Evolutionary conservation across 108 stramenopile genomes (phyloP), one percentile per base, ranked within the genome.

Genomic region (Pseudonitzschia pungens): DNA sequence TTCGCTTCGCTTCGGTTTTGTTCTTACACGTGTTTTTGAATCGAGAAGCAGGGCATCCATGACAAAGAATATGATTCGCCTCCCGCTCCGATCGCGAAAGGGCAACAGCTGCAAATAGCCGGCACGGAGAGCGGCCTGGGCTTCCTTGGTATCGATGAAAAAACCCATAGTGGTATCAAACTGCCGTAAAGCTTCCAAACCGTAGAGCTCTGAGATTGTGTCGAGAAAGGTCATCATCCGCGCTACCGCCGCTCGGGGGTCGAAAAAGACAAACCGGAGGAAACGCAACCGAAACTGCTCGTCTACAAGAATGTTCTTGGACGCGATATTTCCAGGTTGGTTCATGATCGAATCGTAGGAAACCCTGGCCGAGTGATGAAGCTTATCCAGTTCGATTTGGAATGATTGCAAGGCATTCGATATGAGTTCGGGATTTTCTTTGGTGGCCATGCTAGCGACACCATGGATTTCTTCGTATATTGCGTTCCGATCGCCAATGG

Each of bases 241-340:
- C 4, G 11, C 36, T 0, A 29, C 81, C 11, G 81, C 81, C 16
- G 45, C 27, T 27, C 14, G 33, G 0, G 70, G 65, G 76, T 82
- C 75, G 54, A 82, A 82, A 14, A 43, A 67, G 28, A 71, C 78
- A 8, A 67, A 62, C 29, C 81, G 67, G 26, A 82, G 68, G 54
- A 82, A 82, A 28, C 70, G 75, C 27, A 82, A 75, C 18, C 81
- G 78, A 58, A 82, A 82, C 26, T 66, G 52, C 3, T 22, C 16
- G n/a, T 15, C 22, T 3, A 0, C 1, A 2, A 55, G 9, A 2
- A 55, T 1, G 0, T 26, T 10, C 10, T 55, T 55, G 9, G 54
- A 55, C 24, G 24, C 22, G 26, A 11, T 1, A 10, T 55, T 26
- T 55, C 10, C 24, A 2, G 12, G 16, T 55, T 55, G 54, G 26